Conservation (phyloP, 345 rosid genomes). For the Brassica napus region DNA sequence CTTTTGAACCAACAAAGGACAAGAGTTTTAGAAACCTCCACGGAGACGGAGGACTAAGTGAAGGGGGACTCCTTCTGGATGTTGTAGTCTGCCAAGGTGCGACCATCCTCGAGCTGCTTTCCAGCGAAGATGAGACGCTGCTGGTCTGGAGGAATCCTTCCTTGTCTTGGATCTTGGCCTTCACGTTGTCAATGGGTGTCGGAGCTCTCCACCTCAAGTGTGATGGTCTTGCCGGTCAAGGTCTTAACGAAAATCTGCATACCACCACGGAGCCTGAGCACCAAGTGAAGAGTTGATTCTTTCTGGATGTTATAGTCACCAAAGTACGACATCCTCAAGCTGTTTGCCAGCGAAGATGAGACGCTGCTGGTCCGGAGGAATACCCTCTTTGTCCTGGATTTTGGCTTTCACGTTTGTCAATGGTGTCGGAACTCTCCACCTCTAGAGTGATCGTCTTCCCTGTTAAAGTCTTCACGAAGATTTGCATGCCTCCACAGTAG, state of each 20-base stretch:
- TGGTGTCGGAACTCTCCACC: constrained; percentile 32
- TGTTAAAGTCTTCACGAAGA: constrained; percentile 29
- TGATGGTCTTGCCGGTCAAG: not conserved
- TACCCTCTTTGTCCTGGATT: constrained; percentile 36
- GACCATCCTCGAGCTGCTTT: not conserved
- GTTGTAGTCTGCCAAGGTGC: not conserved
- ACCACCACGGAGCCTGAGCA: constrained; percentile 24
- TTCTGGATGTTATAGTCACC: constrained; percentile 33
- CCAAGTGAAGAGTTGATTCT: constrained; percentile 30
- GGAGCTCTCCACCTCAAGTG: not conserved
- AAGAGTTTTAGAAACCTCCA: not conserved
- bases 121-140: constrained; percentile 4
- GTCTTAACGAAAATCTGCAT: not conserved
- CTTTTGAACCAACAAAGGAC: not conserved
- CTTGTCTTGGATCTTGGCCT: constrained; percentile 1
- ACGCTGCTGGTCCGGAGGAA: constrained; percentile 39
- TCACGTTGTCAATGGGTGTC: constrained; percentile 7
- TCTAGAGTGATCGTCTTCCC: constrained; percentile 15
- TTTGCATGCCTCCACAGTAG: constrained; percentile 56
- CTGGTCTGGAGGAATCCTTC: constrained; percentile 6
- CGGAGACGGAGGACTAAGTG: not conserved
- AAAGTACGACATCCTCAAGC: constrained; percentile 33
- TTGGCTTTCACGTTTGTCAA: constrained; percentile 27
- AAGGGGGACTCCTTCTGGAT: not conserved
- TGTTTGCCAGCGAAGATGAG: constrained; percentile 37